phyloP scores from a whole-genome alignment of 441 rosid genomes.

The Pelargonium myrrhifolium region DNA sequence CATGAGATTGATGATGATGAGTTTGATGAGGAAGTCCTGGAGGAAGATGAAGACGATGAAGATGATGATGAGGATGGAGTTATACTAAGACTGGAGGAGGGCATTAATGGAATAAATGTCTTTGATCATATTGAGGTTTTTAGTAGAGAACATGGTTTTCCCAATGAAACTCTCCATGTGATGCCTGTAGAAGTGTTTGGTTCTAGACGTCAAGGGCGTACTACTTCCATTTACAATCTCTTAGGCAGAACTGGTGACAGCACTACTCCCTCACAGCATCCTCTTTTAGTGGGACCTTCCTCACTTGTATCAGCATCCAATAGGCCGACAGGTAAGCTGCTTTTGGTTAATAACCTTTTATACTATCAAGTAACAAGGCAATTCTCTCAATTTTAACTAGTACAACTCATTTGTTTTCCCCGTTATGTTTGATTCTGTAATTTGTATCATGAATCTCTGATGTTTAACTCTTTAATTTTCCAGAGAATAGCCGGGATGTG shows the following conservation, averaged over 20 bases:
- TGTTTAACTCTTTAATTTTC: conserved; percentile 6
- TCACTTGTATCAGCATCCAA: conserved; percentile 33
- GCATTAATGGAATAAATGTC: conserved; percentile 85
- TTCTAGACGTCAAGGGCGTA: conserved; percentile 93
- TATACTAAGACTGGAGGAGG: conserved; percentile 86
- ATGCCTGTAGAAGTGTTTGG: conserved; percentile 99
- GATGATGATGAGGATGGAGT: conserved; percentile 93
- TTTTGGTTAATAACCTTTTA: neutral
- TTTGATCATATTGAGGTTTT: conserved; percentile 94
- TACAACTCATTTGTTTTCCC: neutral
- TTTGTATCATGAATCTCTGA: conserved; percentile 15
- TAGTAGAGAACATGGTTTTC: conserved; percentile 76
- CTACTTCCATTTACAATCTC: conserved; percentile 91
- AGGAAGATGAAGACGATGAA: conserved; percentile 93
- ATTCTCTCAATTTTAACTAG: neutral
- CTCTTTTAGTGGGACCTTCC: conserved; percentile 73
- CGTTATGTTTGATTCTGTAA: conserved; percentile 6
- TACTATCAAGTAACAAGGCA: neutral
- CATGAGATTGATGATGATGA: conserved; percentile 95
- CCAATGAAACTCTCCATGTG: conserved; percentile 81
- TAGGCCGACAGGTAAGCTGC: conserved; percentile 59
- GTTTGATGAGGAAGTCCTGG: conserved; percentile 91
- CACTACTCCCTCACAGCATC: conserved; percentile 72
- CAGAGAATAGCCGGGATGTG: conserved; percentile 52
- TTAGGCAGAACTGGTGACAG: conserved; percentile 74